Base-by-base conservation (phyloP, 2,329 filamentous ascomycete genomes). In the Biscogniauxia sp. region DNA sequence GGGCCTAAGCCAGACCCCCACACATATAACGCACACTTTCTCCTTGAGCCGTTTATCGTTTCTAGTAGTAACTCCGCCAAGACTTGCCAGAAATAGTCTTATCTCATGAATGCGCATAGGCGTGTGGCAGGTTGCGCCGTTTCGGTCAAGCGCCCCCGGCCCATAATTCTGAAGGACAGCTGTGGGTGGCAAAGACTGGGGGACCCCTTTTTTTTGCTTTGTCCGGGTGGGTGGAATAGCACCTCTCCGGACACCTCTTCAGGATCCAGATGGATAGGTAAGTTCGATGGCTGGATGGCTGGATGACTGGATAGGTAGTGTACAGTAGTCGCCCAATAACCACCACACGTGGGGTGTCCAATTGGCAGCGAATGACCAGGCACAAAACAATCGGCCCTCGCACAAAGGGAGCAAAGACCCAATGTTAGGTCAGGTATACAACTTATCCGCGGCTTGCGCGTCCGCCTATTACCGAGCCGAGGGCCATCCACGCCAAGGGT, bases 301-400 rank as follows among this genome's bases (percentile, higher is more conserved):
- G 57, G 9, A 26, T 20, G 50, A 25, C 49, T n/a, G 55, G 11
- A 51, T 8, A 20, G 52, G 53, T 54, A 58, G 57, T 25, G 53
- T 9, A 23, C 23, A 23, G 23, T 60, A 59, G 54, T 60, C 56
- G 60, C 59, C 54, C 64, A 66, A 51, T 51, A 25, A 45, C 61
- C 59, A 45, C 49, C 11, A 63, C 69, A 71, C 69, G 69, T 71
- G 69, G 69, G 68, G 67, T 66, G 63, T 57, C 64, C 66, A 68
- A 68, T 66, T 71, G 68, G 69, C 61, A 59, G 61, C 56, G 57
- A 65, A 68, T 63, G 64, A 53, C 60, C 57, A 57, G 55, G 58
- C 61, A 62, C 61, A 63, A 61, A 56, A 28, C 32, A 52, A 60
- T 56, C 56, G 20, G 56, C 11, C 37, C 49, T 32, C 41, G 59